These are phyloP conservation scores for Chaetomiaceae sp. DNA, from an alignment of 2,329 filamentous ascomycete genomes.

Conservation along the genomic window DNA sequence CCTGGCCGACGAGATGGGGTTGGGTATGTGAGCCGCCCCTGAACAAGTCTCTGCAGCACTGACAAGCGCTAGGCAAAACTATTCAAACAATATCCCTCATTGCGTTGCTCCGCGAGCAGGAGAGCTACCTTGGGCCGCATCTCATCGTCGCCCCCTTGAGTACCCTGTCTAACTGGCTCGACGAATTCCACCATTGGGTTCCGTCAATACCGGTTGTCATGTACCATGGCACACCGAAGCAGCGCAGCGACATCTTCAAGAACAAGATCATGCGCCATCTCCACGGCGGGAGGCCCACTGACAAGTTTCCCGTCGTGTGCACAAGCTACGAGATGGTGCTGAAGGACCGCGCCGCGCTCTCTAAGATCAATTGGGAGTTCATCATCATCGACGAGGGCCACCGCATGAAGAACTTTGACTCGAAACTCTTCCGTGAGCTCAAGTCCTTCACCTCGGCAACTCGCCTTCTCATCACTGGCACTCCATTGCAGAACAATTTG, in stretches of 20 bases:
- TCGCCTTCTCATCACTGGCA: slow-evolving; percentile 87
- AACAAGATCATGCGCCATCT: slow-evolving; percentile 68
- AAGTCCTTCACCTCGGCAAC: slow-evolving; percentile 88
- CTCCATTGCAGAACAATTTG: slow-evolving; percentile 91
- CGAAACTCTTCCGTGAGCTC: slow-evolving; percentile 82
- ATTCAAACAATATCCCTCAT: slow-evolving; percentile 86
- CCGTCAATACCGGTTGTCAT: slow-evolving; percentile 82
- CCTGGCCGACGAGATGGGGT: slow-evolving; percentile 88
- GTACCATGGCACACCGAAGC: slow-evolving; percentile 79
- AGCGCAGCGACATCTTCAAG: slow-evolving; percentile 71
- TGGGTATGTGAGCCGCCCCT: slow-evolving; percentile 46
- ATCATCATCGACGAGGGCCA: slow-evolving; percentile 98
- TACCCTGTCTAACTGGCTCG: slow-evolving; percentile 92
- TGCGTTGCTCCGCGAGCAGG: slow-evolving; percentile 81
- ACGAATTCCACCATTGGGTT: slow-evolving; percentile 88
- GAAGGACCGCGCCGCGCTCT: slow-evolving; percentile 76
- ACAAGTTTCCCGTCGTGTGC: slow-evolving; percentile 83
- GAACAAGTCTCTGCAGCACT: not conserved
- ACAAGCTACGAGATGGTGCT: slow-evolving; percentile 97
- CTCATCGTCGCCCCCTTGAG: slow-evolving; percentile 86
- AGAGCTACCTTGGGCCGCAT: slow-evolving; percentile 78
- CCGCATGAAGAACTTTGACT: slow-evolving; percentile 94
- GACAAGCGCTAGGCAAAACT: slow-evolving; percentile 63
- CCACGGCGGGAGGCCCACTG: slow-evolving; percentile 51
- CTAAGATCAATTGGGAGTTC: slow-evolving; percentile 89